Base-by-base conservation (phyloP, 768 basidiomycete species). In the Gymnopilus dilepis region DNA sequence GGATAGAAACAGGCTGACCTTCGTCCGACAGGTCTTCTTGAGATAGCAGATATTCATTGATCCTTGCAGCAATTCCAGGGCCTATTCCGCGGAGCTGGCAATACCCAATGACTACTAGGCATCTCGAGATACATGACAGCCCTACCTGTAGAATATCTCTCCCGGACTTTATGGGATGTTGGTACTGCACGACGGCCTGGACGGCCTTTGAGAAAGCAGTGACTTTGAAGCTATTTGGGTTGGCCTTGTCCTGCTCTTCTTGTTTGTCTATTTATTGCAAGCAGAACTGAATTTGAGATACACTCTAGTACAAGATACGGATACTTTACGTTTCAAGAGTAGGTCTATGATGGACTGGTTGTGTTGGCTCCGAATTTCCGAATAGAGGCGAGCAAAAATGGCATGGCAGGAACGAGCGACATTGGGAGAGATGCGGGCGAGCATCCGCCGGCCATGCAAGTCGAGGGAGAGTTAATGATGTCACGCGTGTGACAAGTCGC, bases 151-250 rank as follows among this genome's bases (percentile, higher is more conserved):
- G 68, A 15, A 80, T 75, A 57, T 86, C 81, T 34, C 74, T 74
- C 34, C 74, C 79, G 6, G 82, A 78, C 42, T 68, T 74, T 55
- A 86, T 76, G 51, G 81, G 81, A 58, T 76, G 69, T 17, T 80
- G 70, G 2, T 84, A 65, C 38, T 72, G 64, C 28, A 72, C 63
- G 43, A 87, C 75, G 30, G 72, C 73, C 7, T 70, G 72, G 56
- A 87, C 84, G 3, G 85, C 85, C 58, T 71, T 77, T 43, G 73
- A 71, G 63, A 82, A 86, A 21, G 85, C 82, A 56, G 78, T 76
- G 17, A 86, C 70, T 73, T 84, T 86, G 74, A 77, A 85, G 4
- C 61, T 61, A 61, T 85, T 86, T n/a, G 73, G 58, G 13, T 59
- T 59, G 17, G 67, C 59, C 12, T 73, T 74, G 6, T 64, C 48